phyloP scores from a whole-genome alignment of 768 basidiomycete genomes.

The Mycena chlorophos region DNA sequence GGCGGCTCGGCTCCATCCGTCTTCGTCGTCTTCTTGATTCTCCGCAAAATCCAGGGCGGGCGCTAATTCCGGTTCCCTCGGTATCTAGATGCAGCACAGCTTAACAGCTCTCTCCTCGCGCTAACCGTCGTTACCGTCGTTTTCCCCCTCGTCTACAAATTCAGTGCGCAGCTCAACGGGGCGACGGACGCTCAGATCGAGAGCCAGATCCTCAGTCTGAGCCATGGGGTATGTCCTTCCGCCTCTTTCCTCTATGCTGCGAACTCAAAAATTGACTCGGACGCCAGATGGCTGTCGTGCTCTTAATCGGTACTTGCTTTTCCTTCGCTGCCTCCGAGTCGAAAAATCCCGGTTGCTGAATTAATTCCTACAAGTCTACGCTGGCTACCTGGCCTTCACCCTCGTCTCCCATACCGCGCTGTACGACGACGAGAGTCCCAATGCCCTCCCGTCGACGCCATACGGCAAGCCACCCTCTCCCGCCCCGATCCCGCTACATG shows the following conservation, averaged over 20 bases:
- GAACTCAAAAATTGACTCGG: neutral
- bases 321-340: neutral
- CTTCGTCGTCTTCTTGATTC: too few relatives aligned
- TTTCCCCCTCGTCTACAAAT: constrained; percentile 58
- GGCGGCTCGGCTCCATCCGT: too few relatives aligned
- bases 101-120: constrained; percentile 55
- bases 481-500: neutral
- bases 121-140: constrained; percentile 54
- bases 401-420: constrained; percentile 48
- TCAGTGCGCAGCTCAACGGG: constrained; percentile 25
- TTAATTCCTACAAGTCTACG: constrained; percentile 44
- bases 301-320: constrained; percentile 50
- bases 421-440: constrained; percentile 42
- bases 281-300: constrained; percentile 45
- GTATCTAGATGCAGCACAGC: constrained; percentile 36
- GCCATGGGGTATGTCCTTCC: constrained; percentile 42
- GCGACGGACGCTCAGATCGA: constrained; percentile 15
- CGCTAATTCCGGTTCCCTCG: too few relatives aligned
- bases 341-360: neutral
- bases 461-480: neutral
- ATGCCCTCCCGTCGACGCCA: constrained; percentile 11
- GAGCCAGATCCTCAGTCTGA: constrained; percentile 42
- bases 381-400: constrained; percentile 48
- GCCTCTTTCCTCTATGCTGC: neutral
- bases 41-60: too few relatives aligned